Base-by-base conservation (phyloP, 2,329 filamentous ascomycete genomes). In the Leptosphaerulina australis region DNA sequence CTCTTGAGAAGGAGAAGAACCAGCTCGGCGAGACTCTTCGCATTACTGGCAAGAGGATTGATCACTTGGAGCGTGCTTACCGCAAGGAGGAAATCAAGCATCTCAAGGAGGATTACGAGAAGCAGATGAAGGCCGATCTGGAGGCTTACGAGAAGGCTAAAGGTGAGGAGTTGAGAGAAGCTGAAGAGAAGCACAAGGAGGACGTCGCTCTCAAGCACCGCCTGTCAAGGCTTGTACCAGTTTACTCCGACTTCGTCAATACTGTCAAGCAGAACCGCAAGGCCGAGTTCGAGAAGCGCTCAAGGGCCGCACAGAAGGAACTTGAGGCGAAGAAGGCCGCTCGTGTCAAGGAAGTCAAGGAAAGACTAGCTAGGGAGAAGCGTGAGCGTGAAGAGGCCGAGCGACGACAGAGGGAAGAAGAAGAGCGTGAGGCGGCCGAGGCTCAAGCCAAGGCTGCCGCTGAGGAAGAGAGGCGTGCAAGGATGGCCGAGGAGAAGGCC, bases 1-100 rank as follows among this genome's bases (percentile, higher is more conserved):
- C 96, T 76, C 84, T 99, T 9, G 94, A 97, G 78, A 92, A 93
- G 65, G 94, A 97, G 81, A 99, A 97, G 87, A 96, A 93, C 69
- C 91, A 94, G 69, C 86, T 97, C 62, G 90, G 89, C 58, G 91
- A 97, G 77, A 91, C 89, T 72, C 84, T 97, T 44, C 88, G 91
- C 66, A 85, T 96, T 65, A 95, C 92, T 53, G 91, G 88, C 73
- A 97, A 97, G 84, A 88, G 94, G 59, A 90, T 97, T 66, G 94
- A 99, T 71, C 93, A 99, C 77, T 79, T 99, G 64, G 94, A 99
- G 80, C 90, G 94, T 79, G 94, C 94, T 28, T 95, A 95, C 83
- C 88, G 94, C 67, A 90, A 93, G 74, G 94, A 97, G 77, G 94
- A 99, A 76, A 78, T 88, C 68, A 96, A 97, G 84, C 93, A 97